phyloP scores from a whole-genome alignment of 2,329 filamentous ascomycete genomes.

The Aureobasidium sp. region DNA sequence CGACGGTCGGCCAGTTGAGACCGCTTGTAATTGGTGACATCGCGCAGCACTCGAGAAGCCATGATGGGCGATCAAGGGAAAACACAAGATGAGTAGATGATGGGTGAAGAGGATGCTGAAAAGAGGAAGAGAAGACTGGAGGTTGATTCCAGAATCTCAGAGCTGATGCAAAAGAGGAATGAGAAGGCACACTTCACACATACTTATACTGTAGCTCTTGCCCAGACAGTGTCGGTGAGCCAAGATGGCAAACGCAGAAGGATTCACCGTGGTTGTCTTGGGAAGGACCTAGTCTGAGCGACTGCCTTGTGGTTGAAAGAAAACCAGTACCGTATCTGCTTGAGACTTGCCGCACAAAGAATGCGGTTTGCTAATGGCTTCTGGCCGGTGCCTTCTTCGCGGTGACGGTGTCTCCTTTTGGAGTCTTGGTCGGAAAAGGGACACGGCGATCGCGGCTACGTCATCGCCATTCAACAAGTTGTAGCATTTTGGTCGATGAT shows the following conservation, averaged over 20 bases:
- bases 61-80: slow-evolving; percentile 1
- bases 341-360: background rate
- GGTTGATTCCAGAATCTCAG: background rate
- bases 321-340: background rate
- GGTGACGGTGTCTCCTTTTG: slow-evolving; percentile 6
- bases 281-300: background rate
- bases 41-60: slow-evolving; percentile 15
- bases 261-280: background rate
- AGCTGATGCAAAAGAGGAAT: background rate
- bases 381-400: background rate
- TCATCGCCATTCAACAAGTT: background rate
- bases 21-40: slow-evolving; percentile 16
- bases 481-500: background rate
- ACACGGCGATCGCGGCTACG: background rate
- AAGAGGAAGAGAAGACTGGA: background rate
- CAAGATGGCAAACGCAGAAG: slow-evolving; percentile 1
- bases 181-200: background rate
- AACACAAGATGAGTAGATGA: background rate
- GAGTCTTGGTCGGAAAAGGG: background rate
- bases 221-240: background rate
- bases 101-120: background rate
- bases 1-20: slow-evolving; percentile 8
- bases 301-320: background rate
- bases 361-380: background rate
- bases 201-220: slow-evolving; percentile 11